Conservation (phyloP, 1,139 yeast species). For the Geotrichum histeridarum region DNA sequence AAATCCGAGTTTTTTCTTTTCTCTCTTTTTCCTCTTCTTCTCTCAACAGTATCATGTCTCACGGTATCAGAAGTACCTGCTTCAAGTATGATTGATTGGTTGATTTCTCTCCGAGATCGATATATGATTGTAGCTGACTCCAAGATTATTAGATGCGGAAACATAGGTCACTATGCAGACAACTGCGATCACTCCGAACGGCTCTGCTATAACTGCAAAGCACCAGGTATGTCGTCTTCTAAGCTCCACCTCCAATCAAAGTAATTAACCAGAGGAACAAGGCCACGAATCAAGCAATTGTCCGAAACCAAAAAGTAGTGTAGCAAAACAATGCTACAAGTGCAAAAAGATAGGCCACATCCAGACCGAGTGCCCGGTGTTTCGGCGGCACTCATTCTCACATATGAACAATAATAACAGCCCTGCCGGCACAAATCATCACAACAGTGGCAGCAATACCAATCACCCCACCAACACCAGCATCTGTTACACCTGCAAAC, state of each 20-base stretch:
- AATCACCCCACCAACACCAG: neutral
- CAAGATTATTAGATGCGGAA: conserved; percentile 60
- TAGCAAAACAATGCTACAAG: conserved; percentile 80
- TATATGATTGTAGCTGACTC: neutral
- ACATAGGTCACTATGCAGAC: conserved; percentile 87
- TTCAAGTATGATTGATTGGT: conserved; percentile 1
- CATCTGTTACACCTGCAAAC: conserved; percentile 51
- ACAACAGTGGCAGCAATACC: neutral
- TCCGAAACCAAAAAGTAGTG: conserved; percentile 78
- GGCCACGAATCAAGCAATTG: conserved; percentile 87
- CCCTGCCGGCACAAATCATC: conserved; percentile 11
- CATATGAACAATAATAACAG: too few relatives aligned
- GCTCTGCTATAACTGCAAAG: conserved; percentile 88
- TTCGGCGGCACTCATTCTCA: conserved; percentile 27
- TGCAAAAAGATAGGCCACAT: conserved; percentile 70
- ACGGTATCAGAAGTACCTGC: conserved; percentile 6
- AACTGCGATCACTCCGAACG: conserved; percentile 77
- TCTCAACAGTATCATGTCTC: neutral
- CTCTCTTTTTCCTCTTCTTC: neutral
- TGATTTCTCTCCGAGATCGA: neutral
- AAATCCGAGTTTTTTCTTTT: neutral
- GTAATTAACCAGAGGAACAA: neutral
- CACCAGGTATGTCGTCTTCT: conserved; percentile 34
- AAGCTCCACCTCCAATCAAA: neutral
- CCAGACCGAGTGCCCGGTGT: conserved; percentile 56